A percentile compares a stretch with the other conserved stretches of the same genome.
phyloP scores from a whole-genome alignment of 2,329 filamentous ascomycete species.

The Cladophialophora immunda region DNA sequence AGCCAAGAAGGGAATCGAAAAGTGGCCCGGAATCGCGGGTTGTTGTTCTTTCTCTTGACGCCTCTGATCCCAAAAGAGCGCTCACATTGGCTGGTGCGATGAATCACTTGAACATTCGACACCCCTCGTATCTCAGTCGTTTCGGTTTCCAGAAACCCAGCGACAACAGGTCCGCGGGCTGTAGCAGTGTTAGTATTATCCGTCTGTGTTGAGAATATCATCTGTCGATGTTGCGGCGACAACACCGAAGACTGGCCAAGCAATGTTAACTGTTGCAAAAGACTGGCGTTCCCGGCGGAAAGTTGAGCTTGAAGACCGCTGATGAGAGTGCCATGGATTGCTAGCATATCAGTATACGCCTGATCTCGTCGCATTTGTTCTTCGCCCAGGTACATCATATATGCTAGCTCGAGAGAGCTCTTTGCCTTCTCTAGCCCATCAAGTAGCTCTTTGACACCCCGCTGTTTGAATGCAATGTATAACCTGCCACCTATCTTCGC shows the following conservation, averaged over 20 bases:
- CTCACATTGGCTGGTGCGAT: not conserved
- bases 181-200: not conserved
- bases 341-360: not conserved
- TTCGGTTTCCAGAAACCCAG: not conserved
- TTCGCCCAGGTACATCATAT: conserved; percentile 12
- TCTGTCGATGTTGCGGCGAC: not conserved
- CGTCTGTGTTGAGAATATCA: not conserved
- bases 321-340: conserved; percentile 1
- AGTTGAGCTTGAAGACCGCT: conserved; percentile 4
- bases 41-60: not conserved
- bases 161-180: not conserved
- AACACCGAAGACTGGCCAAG: not conserved
- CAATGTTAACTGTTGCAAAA: conserved; percentile 1
- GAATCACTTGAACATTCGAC: not conserved
- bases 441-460: conserved; percentile 6
- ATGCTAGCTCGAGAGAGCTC: conserved; percentile 14
- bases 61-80: not conserved
- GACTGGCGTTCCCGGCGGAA: not conserved
- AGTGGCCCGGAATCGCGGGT: not conserved
- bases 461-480: conserved; percentile 16
- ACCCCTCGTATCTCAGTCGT: not conserved
- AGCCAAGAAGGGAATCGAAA: conserved; percentile 2
- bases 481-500: conserved; percentile 5
- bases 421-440: conserved; percentile 15
- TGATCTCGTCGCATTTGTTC: conserved; percentile 9